These are phyloP conservation scores for Phanerodontia chrysosporium DNA, from an alignment of 768 basidiomycete species.

Conservation along the genomic window DNA sequence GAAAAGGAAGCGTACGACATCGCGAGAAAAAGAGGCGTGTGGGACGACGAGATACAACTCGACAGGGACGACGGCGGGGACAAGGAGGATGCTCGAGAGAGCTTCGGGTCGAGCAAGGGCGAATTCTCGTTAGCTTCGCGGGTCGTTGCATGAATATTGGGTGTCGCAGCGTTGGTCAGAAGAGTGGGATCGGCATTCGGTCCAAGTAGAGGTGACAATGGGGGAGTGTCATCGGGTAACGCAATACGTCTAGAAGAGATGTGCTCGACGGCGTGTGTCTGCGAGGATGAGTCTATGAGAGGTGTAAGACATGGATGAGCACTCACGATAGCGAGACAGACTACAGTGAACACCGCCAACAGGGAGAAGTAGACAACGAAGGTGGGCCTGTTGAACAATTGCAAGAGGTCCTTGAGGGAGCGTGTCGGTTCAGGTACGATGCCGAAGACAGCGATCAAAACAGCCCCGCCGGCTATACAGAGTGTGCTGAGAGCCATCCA, in stretches of 20 bases:
- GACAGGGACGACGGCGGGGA: conserved; percentile 21
- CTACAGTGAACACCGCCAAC: conserved; percentile 54
- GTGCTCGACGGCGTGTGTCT: conserved; percentile 77
- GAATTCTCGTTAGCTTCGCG: conserved; percentile 41
- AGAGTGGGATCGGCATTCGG: conserved; percentile 32
- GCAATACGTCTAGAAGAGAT: conserved; percentile 41
- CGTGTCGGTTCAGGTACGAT: conserved; percentile 87
- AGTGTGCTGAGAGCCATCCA: conserved; percentile 86
- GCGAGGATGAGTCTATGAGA: neutral
- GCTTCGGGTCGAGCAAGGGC: conserved; percentile 46
- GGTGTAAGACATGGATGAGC: neutral
- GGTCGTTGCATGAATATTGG: conserved; percentile 21
- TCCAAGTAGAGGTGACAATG: conserved; percentile 33
- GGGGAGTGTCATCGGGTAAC: conserved; percentile 27
- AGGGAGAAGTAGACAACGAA: conserved; percentile 83
- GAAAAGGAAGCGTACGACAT: conserved; percentile 85
- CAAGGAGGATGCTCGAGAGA: conserved; percentile 18
- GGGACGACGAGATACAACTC: conserved; percentile 24
- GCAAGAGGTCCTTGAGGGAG: conserved; percentile 79
- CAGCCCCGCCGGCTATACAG: conserved; percentile 84
- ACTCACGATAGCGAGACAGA: conserved; percentile 63
- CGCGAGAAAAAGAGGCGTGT: conserved; percentile 62
- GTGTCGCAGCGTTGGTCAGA: conserved; percentile 30
- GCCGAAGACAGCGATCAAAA: conserved; percentile 87
- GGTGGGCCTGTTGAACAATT: conserved; percentile 66